Base-by-base conservation (phyloP, 345 rosid species). In the Lepidium sativum region DNA sequence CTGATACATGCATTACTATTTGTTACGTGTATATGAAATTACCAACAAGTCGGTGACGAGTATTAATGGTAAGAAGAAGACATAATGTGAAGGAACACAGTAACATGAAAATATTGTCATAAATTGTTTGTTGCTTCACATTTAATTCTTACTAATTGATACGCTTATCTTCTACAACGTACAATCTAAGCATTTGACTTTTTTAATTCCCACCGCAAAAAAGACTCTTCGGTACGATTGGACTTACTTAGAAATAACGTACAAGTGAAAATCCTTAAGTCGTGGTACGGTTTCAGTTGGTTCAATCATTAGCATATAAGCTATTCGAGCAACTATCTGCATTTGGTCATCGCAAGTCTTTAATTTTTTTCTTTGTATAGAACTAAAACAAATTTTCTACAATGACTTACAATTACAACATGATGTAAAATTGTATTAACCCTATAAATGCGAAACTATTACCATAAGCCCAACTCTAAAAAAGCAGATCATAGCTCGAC, bases 21-120 rank as follows among this genome's bases (percentile, higher is more conserved):
- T 56, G 14, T 56, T 48, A 37, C 54, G 37, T 68, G 50, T 10
- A 50, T 40, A 51, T 41, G 54, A 60, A 41, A 59, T 40, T 51
- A 52, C 17, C 48, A 69, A 43, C 62, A 38, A 50, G 71, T 58
- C 67, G 71, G 71, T 72, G 71, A 65, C 40, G 9, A 23, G 75
- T 47, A 47, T 47, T 20, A 47, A 55, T 70, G 38, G 66, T 31
- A 15, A 18, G 4, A 56, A 20, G 35, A 9, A 56, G 49, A 55
- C 38, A 55, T 47, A 7, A 39, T 39, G 48, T 21, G 31, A 49
- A 44, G 44, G 51, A 71, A 72, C 71, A 64, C 65, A 34, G 66
- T 50, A 65, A 65, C 71, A 58, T 72, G 76, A 57, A 50, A 34
- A 33, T 65, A 50, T 72, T 65, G 42, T 34, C 41, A 5, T 55